phyloP scores from a whole-genome alignment of 257 asterid genomes.

The Solanum virginianum region DNA sequence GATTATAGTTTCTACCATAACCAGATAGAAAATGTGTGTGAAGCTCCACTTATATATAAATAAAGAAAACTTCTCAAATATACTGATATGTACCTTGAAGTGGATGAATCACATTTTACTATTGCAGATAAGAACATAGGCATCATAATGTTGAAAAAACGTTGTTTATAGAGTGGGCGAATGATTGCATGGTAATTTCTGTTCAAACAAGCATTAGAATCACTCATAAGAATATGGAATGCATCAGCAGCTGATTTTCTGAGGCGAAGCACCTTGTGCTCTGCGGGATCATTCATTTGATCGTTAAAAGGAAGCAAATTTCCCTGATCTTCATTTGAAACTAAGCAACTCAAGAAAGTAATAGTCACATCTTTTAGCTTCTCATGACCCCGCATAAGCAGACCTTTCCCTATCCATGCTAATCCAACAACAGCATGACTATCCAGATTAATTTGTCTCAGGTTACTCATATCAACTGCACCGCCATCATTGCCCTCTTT shows the following conservation, averaged over 20 bases:
- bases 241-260: slow-evolving; percentile 78
- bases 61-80: neutral
- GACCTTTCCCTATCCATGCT: slow-evolving; percentile 96
- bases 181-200: slow-evolving; percentile 57
- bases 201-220: slow-evolving; percentile 70
- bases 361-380: slow-evolving; percentile 57
- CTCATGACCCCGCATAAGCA: slow-evolving; percentile 93
- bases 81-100: slow-evolving; percentile 33
- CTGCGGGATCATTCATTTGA: slow-evolving; percentile 18
- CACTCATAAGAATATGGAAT: slow-evolving; percentile 75
- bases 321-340: slow-evolving; percentile 21
- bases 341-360: slow-evolving; percentile 53
- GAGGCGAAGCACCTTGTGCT: slow-evolving; percentile 33
- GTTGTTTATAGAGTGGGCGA: slow-evolving; percentile 93
- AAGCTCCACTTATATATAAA: neutral
- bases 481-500: slow-evolving; percentile 20
- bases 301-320: slow-evolving; percentile 14
- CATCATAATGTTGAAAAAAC: slow-evolving; percentile 61
- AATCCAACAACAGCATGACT: slow-evolving; percentile 49
- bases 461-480: slow-evolving; percentile 24
- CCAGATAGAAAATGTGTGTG: neutral
- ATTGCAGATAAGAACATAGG: slow-evolving; percentile 55
- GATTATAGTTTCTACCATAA: neutral
- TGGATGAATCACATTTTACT: slow-evolving; percentile 35
- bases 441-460: slow-evolving; percentile 20